These are phyloP conservation scores for Fusarium sp. DNA, from an alignment of 2,329 filamentous ascomycete genomes.

Conservation along the genomic window DNA sequence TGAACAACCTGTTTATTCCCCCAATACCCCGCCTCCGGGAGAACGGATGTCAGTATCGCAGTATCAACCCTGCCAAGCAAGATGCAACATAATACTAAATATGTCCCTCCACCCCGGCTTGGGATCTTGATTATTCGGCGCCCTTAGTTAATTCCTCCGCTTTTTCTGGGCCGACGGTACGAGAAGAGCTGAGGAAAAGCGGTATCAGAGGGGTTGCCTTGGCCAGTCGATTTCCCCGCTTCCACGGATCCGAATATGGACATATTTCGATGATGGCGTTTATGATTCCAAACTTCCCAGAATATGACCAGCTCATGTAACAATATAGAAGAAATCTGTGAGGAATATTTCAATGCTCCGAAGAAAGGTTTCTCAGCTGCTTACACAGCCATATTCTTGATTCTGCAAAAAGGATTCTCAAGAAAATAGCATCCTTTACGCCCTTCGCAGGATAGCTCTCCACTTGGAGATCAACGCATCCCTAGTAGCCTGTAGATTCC, in stretches of 20 bases:
- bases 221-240: conserved; percentile 8
- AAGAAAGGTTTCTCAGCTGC: not conserved
- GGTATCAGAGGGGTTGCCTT: not conserved
- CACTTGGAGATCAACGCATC: conserved; percentile 5
- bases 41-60: conserved; percentile 11
- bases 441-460: not conserved
- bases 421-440: not conserved
- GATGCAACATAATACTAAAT: not conserved
- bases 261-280: not conserved
- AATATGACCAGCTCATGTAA: not conserved
- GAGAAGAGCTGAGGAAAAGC: conserved; percentile 5
- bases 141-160: conserved; percentile 33
- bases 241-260: conserved; percentile 12
- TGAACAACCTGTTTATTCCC: not conserved
- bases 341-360: not conserved
- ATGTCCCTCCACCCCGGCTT: not conserved
- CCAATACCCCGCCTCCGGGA: conserved; percentile 12
- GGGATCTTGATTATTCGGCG: conserved; percentile 6
- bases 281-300: conserved; percentile 3
- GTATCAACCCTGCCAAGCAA: not conserved
- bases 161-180: not conserved
- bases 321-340: not conserved
- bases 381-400: not conserved
- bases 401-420: not conserved
- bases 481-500: conserved; percentile 8